Evolutionary conservation across 2,329 filamentous ascomycete species (phyloP).

Genomic region (Chlorencoelia australis): DNA sequence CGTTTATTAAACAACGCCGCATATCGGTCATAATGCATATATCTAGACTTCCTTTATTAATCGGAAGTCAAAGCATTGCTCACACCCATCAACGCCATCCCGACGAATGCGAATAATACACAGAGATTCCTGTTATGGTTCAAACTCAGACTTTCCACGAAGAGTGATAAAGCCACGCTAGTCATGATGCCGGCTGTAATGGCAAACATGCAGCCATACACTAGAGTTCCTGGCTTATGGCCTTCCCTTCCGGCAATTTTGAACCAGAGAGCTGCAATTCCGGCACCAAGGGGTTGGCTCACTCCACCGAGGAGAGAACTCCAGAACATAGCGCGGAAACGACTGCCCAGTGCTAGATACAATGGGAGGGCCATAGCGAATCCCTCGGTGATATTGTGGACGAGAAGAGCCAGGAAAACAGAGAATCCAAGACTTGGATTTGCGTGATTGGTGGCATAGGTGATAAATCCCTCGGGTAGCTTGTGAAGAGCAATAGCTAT

Average conservation of each 20-base stretch:
- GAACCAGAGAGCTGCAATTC: conserved; percentile 78
- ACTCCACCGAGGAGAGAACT: conserved; percentile 75
- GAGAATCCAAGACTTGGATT: conserved; percentile 81
- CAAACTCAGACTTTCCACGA: conserved; percentile 74
- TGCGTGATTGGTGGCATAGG: conserved; percentile 94
- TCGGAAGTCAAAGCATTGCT: conserved; percentile 72
- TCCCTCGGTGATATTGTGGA: conserved; percentile 96
- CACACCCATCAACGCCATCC: conserved; percentile 79
- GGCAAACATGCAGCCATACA: conserved; percentile 77
- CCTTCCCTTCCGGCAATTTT: conserved; percentile 49
- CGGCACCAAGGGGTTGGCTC: conserved; percentile 79
- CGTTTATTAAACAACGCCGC: no score
- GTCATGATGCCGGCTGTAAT: conserved; percentile 91
- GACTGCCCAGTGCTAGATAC: conserved; percentile 79
- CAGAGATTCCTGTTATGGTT: conserved; percentile 71
- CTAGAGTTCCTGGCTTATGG: conserved; percentile 42
- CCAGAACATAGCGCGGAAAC: conserved; percentile 75
- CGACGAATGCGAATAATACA: conserved; percentile 70
- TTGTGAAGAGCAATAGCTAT: conserved; percentile 95
- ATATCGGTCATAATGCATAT: no score
- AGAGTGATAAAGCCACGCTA: conserved; percentile 80
- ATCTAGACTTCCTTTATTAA: no score
- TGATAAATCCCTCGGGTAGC: conserved; percentile 79
- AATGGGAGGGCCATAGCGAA: conserved; percentile 89
- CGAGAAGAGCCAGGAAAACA: conserved; percentile 90